A percentile compares a stretch with the other conserved stretches of the same genome.
Conservation (phyloP, 2,329 filamentous ascomycete species). For the Claviceps cyperi region DNA sequence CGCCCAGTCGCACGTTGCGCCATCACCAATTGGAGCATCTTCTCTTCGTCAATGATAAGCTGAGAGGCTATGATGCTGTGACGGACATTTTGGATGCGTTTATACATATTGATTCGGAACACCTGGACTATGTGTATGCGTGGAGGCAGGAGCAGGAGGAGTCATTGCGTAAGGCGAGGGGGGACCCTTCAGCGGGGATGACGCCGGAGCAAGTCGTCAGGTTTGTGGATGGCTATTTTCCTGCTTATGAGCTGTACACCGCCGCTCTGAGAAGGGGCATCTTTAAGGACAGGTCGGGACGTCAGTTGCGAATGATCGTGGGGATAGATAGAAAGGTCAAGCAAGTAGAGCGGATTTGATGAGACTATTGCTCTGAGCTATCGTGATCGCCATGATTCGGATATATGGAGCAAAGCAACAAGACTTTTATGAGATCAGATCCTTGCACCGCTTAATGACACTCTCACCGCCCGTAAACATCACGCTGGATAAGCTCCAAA, state of each 20-base stretch:
- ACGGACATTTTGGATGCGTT: constrained; percentile 39
- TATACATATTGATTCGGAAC: constrained; percentile 52
- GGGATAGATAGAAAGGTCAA: constrained; percentile 42
- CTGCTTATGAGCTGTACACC: constrained; percentile 56
- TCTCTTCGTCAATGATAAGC: constrained; percentile 32
- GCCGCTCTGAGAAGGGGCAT: constrained; percentile 43
- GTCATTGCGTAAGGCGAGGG: constrained; percentile 48
- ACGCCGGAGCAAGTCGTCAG: constrained; percentile 60
- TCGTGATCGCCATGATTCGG: not conserved
- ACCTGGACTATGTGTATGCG: constrained; percentile 62
- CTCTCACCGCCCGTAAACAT: not conserved
- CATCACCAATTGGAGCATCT: constrained; percentile 35
- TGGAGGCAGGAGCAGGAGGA: constrained; percentile 77
- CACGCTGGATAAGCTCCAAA: not conserved
- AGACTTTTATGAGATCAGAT: not conserved
- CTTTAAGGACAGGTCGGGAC: constrained; percentile 32
- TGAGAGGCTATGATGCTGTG: constrained; percentile 32
- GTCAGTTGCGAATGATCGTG: constrained; percentile 49
- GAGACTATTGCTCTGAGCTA: not conserved
- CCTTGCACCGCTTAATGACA: not conserved
- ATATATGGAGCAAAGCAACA: constrained; percentile 5
- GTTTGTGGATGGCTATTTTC: constrained; percentile 59
- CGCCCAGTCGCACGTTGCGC: constrained; percentile 33
- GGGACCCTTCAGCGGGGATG: constrained; percentile 52
- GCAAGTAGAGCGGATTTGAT: not conserved